Base-by-base conservation (phyloP, 148 eudicot genomes). In the Spergularia bocconei region DNA sequence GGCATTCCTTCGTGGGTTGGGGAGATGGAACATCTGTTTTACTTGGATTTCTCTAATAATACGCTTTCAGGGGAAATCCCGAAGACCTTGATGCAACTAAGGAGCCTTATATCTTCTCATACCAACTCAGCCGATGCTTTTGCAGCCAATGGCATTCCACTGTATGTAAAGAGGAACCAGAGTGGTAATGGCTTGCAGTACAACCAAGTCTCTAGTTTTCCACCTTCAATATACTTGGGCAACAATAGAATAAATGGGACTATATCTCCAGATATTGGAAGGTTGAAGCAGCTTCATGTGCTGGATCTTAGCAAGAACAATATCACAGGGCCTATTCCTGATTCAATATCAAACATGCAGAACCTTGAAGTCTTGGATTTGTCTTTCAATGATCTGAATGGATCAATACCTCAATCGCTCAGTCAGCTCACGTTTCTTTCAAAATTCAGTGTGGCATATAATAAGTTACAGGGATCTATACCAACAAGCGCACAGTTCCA, bases 21-120 rank as follows among this genome's bases (percentile, higher is more conserved):
- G 79, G 41, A 85, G 65, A 91, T 93, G 97, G 93, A 88, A 63
- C 82, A 79, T 50, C 70, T 93, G 80, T 91, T 90, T 76, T 93
- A 93, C 84, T 79, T 93, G 78, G 98, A 93, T 74, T 82, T 93
- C 75, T 91, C 94, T 0, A 90, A 90, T 73, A 93, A 93, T 74
- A 82, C 97, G 15, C 87, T 93, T 13, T 77, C 86, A 0, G 98
- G 98, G 39, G 94, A 87, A 73, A 83, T 93, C 61, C 98, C 98
- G 7, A 73, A 71, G 63, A 80, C 84, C 70, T 72, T 93, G 83
- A 86, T 86, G 14, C 86, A 87, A 56, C 84, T 93, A 14, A 84
- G 80, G 84, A 80, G 91, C 81, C 84, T 93, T 73, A 85, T 85
- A 75, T 78, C 76, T 60, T 33, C 73, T 17, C 82, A 70, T 71